These are phyloP conservation scores for Rhodotorula sp. DNA, from an alignment of 1,284 basidiomycete genomes.

Conservation along the genomic window DNA sequence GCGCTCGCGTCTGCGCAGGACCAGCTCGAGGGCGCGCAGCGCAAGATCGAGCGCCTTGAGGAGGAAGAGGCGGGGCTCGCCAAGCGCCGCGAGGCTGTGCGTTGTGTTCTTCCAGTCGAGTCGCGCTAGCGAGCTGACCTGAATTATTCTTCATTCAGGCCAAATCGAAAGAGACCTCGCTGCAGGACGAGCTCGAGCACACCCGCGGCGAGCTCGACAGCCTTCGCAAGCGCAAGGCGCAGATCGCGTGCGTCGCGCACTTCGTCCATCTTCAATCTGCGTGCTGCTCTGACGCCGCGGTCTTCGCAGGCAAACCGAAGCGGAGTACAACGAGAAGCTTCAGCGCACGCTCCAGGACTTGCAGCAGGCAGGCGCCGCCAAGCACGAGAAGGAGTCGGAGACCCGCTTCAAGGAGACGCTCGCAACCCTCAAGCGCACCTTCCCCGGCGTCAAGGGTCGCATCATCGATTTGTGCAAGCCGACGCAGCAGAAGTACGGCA, in stretches of 20 bases:
- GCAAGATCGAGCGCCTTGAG: slow-evolving; percentile 61
- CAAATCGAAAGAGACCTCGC: slow-evolving; percentile 57
- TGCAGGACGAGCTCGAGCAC: slow-evolving; percentile 70
- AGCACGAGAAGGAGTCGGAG: slow-evolving; percentile 81
- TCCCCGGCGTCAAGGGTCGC: slow-evolving; percentile 73
- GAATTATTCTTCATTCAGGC: slow-evolving; percentile 3
- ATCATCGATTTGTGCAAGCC: slow-evolving; percentile 92
- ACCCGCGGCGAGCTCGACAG: slow-evolving; percentile 60
- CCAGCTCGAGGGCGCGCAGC: slow-evolving; percentile 66
- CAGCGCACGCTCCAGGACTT: slow-evolving; percentile 79
- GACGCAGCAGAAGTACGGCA: slow-evolving; percentile 86
- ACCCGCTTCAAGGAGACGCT: slow-evolving; percentile 81
- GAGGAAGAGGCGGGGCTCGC: slow-evolving; percentile 63
- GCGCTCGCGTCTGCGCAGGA: slow-evolving; percentile 59
- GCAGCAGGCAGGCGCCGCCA: slow-evolving; percentile 82
- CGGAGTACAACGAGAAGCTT: slow-evolving; percentile 87
- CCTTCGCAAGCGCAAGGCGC: slow-evolving; percentile 26
- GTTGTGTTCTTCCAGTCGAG: slow-evolving; percentile 17
- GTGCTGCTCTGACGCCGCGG: background rate
- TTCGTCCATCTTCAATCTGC: background rate
- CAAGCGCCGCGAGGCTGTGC: slow-evolving; percentile 64
- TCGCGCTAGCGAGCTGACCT: background rate
- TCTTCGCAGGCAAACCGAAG: slow-evolving; percentile 70
- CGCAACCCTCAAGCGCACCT: slow-evolving; percentile 76
- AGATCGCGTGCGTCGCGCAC: slow-evolving; percentile 13